phyloP scores from a whole-genome alignment of 495 filamentous ascomycete genomes.

The Hamigera avellanea region DNA sequence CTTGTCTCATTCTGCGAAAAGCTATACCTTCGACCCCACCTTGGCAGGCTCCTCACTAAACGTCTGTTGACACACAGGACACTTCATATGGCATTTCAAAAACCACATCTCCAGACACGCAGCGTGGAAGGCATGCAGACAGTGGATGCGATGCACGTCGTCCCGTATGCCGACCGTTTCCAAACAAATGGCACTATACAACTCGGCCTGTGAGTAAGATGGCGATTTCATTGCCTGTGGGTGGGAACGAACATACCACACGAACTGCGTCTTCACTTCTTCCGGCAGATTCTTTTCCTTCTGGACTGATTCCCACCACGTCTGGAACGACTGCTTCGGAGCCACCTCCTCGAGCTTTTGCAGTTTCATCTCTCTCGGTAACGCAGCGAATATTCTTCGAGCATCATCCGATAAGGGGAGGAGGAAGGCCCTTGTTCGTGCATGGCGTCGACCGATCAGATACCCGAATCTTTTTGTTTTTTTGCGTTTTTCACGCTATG shows the following conservation, averaged over 20 bases:
- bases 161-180: background rate
- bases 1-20: no score
- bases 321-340: background rate
- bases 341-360: background rate
- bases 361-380: background rate
- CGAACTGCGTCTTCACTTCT: background rate
- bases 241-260: background rate
- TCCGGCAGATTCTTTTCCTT: background rate
- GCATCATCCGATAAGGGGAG: no score
- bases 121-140: background rate
- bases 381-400: no score
- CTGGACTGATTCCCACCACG: background rate
- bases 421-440: no score
- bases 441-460: no score
- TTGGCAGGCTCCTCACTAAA: no score
- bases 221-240: no score
- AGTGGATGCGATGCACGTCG: background rate
- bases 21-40: no score
- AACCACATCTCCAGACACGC: background rate
- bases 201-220: no score
- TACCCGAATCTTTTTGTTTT: no score
- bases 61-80: background rate
- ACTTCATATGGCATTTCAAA: background rate
- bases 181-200: background rate
- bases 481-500: no score